Evolutionary conservation across 176 grass and related monocot species (phyloP).

Genomic region (Ananas comosus): DNA sequence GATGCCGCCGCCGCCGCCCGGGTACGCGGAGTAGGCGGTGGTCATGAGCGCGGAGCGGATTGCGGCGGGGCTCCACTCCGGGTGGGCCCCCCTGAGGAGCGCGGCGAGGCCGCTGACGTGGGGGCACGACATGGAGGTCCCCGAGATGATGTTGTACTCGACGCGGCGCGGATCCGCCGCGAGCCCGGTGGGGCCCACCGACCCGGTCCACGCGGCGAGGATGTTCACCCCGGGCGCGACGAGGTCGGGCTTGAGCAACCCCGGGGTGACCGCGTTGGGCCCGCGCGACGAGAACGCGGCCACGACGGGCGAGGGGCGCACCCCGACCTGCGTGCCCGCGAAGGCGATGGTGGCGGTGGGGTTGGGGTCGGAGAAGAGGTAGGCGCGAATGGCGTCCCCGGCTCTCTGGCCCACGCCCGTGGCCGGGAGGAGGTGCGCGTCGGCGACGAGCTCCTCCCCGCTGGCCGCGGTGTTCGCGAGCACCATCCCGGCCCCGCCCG

Average conservation of each 20-base stretch:
- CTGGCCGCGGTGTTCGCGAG: conserved; percentile 79
- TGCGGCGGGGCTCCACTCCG: conserved; percentile 74
- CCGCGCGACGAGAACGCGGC: conserved; percentile 90
- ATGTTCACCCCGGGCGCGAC: conserved; percentile 90
- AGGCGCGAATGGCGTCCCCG: conserved; percentile 51
- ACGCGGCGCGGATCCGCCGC: conserved; percentile 43
- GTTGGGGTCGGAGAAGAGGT: conserved; percentile 47
- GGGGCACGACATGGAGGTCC: conserved; percentile 98
- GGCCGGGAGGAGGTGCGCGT: conserved; percentile 71
- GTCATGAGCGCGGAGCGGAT: conserved; percentile 88
- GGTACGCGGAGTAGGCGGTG: conserved; percentile 55
- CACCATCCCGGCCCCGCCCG: conserved; percentile 71
- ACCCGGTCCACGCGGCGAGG: conserved; percentile 62
- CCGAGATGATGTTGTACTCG: conserved; percentile 88
- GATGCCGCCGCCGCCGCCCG: conserved; percentile 34
- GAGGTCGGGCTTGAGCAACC: conserved; percentile 81
- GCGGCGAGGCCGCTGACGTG: conserved; percentile 87
- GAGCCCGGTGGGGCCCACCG: conserved; percentile 58
- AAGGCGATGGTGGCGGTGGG: conserved; percentile 64
- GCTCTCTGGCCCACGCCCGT: conserved; percentile 56
- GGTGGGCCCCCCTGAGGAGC: conserved; percentile 55
- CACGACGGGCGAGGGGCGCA: conserved; percentile 77
- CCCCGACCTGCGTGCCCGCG: conserved; percentile 59
- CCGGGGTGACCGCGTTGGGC: conserved; percentile 55
- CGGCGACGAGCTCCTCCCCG: conserved; percentile 87